Evolutionary conservation across 2,329 filamentous ascomycete genomes (phyloP).

Genomic region (Myriosclerotinia curreyana): DNA sequence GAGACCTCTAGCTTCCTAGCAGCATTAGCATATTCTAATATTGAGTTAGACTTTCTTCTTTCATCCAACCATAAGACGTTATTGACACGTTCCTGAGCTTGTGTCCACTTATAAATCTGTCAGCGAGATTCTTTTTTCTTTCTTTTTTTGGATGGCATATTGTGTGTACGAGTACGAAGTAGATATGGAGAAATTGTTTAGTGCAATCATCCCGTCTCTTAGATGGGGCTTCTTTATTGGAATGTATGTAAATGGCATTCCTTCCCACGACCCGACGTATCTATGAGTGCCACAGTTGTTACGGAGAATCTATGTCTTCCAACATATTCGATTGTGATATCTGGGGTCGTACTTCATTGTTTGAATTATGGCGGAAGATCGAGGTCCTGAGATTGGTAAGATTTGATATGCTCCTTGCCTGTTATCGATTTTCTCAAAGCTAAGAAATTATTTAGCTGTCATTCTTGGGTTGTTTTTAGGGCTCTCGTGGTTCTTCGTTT

Average conservation of each 20-base stretch:
- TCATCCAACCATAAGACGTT: background rate
- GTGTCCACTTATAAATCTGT: background rate
- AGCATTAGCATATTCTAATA: background rate
- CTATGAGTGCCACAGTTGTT: background rate
- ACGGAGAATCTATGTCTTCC: background rate
- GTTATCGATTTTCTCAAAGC: background rate
- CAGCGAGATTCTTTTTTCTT: background rate
- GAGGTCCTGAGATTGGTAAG: slow-evolving; percentile 10
- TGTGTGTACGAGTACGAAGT: background rate
- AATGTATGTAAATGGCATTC: background rate
- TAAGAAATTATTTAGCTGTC: slow-evolving; percentile 24
- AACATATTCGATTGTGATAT: background rate
- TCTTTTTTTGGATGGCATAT: background rate
- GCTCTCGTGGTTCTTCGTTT: slow-evolving; percentile 31
- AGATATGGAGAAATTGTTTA: background rate
- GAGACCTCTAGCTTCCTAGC: background rate
- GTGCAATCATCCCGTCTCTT: background rate
- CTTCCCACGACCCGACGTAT: background rate
- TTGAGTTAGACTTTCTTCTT: background rate
- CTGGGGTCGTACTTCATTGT: background rate
- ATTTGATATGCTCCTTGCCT: background rate
- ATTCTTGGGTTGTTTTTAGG: slow-evolving; percentile 29
- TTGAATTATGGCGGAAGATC: slow-evolving; percentile 2
- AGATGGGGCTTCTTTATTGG: background rate
- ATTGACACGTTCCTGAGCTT: background rate